Evolutionary conservation across 1,284 basidiomycete genomes (phyloP), one percentile per base, ranked within the genome.

Genomic region (Puccinia triticina): DNA sequence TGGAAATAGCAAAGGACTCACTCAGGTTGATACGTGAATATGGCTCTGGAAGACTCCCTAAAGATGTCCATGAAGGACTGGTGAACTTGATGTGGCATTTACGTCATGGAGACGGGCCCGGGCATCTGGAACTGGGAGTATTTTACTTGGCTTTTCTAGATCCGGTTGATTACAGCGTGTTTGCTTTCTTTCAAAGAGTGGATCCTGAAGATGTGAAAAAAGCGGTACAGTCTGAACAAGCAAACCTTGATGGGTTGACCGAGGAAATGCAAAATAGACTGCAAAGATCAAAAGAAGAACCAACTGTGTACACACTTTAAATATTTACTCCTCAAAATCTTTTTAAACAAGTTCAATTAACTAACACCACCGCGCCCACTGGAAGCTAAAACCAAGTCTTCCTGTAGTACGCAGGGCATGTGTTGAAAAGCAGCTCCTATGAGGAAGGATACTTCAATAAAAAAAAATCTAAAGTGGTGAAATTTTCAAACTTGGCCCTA

Each of bases 41-140:
- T 18, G 61, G 75, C 26, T 77, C 67, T 40, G 75, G 75, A 48
- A 77, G 61, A 32, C 57, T 77, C 48, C 61, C 75, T 66, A 26
- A 26, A 26, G 75, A 77, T 50, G 29, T 77, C 23, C 57, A 77
- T 67, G 55, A 61, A 64, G 16, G 16, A 40, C 29, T 76, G 18
- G 74, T 43, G 21, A 61, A 76, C 29, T 59, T 76, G 37, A 76
- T 76, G 34, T 11, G 32, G 1, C 74, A 76, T 76, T 26, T 76
- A 37, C 29, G 23, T 29, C 40, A 43, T 57, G 18, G n/a, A n/a
- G 55, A 76, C 16, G 32, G 53, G 14, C 61, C 55, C 0, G 23
- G 16, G 1, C 29, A 76, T 57, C 1, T 76, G 3, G n/a, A 29
- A n/a, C n/a, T n/a, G n/a, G 37, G 32, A 2, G 21, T 76, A 53